Percentiles rank a stretch among this genome's conserved stretches.
phyloP scores from a whole-genome alignment of 345 rosid species.

The Ceriops decandra region DNA sequence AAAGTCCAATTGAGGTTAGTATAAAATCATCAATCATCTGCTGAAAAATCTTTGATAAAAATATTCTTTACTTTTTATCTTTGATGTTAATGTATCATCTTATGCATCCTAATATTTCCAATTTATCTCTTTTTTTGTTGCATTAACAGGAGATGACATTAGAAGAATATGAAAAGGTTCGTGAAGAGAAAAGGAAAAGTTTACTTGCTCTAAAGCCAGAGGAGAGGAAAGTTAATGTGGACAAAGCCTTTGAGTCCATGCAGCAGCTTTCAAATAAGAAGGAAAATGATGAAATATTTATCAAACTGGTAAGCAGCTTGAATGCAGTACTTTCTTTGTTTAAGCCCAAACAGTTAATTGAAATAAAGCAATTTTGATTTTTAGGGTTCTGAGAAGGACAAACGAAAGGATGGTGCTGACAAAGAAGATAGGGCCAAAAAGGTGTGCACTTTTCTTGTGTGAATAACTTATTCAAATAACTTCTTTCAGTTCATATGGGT shows the following conservation, averaged over 20 bases:
- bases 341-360: not conserved
- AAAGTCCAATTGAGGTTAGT: too few relatives aligned
- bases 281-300: constrained; percentile 41
- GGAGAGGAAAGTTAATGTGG: constrained; percentile 58
- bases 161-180: constrained; percentile 34
- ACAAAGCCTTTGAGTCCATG: constrained; percentile 62
- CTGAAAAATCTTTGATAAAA: too few relatives aligned
- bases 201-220: constrained; percentile 50
- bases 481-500: too few relatives aligned
- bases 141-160: constrained; percentile 24
- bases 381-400: constrained; percentile 70
- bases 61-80: too few relatives aligned
- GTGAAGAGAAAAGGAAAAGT: constrained; percentile 63
- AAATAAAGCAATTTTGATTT: not conserved
- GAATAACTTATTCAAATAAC: not conserved
- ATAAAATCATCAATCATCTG: too few relatives aligned
- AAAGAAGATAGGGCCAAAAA: constrained; percentile 64
- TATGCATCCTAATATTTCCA: too few relatives aligned
- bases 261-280: constrained; percentile 69
- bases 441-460: constrained; percentile 26
- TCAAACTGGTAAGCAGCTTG: constrained; percentile 45
- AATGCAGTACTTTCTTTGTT: not conserved
- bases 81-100: too few relatives aligned
- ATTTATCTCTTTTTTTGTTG: not conserved
- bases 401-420: constrained; percentile 55